Evolutionary conservation across 169 alveolate species (phyloP), one percentile per base, ranked within the genome.

Genomic region (Plasmodium billcollinsi): DNA sequence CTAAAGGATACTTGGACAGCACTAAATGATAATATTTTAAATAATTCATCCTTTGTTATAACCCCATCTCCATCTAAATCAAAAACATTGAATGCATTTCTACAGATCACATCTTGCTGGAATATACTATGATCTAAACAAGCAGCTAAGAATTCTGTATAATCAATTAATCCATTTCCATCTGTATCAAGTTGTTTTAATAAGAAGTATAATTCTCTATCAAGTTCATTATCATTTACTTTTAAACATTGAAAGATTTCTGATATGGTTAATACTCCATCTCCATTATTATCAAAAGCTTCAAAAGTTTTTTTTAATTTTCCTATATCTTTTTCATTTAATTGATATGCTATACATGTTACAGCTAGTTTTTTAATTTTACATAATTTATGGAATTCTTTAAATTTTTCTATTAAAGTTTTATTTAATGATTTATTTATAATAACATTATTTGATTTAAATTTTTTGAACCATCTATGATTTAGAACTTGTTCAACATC

Each of bases 91-190:
- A 98, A 98, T 52, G 99, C 99, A 62, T 94, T 96, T 94, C 94
- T 93, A 74, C 98, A 95, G 49, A 97, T 93, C 29, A 96, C 97
- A 89, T 94, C 95, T 85, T 95, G 97, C 58, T 92, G 94, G 83
- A 96, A 94, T 7, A 94, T 80, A 67, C 95, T 83, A 88, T 96
- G 96, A 88, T 98, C 98, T 43, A 96, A 88, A 45, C 98, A 92
- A n/a, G 99, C 99, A 5, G 99, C 98, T 58, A 98, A 74, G 90
- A 97, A 98, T 90, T 98, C 99, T 11, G 99, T 97, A 92, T 97
- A 98, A 73, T 97, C 99, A 26, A 95, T 96, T n/a, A 96, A 89
- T 56, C 98, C 98, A 78, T 93, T 95, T 6, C 98, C 97, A 89
- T 96, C 97, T 7, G 98, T 96, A 74, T 96, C 98, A 43, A 96